A percentile compares a stretch with the other conserved stretches of the same genome.
These are phyloP conservation scores for Penicillium fimorum DNA, from an alignment of 495 filamentous ascomycete species.

Conservation along the genomic window DNA sequence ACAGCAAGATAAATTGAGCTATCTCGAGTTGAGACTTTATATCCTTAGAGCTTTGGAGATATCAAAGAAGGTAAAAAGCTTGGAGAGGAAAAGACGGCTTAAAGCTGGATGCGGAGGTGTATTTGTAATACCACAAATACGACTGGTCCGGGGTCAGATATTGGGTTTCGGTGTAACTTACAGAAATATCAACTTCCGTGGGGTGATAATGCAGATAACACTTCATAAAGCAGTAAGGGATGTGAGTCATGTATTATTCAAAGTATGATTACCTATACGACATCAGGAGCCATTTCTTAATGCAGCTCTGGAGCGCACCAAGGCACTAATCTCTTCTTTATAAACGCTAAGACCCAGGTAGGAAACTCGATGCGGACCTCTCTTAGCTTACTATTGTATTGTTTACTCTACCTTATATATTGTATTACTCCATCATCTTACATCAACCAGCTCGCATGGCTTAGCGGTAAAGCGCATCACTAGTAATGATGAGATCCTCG, in stretches of 20 bases:
- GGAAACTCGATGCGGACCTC: not conserved
- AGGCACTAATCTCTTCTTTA: not conserved
- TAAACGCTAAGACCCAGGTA: not conserved
- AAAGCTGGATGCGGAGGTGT: slow-evolving; percentile 4
- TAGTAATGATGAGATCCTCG: slow-evolving; percentile 5
- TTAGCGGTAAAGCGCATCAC: slow-evolving; percentile 4
- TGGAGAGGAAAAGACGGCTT: slow-evolving; percentile 5
- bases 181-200: not conserved
- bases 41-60: not conserved
- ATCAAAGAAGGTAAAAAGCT: slow-evolving; percentile 6
- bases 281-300: too few species aligned
- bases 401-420: too few species aligned
- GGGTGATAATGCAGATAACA: not conserved
- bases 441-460: not conserved
- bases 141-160: not conserved
- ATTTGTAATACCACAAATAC: not conserved
- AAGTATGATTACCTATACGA: too few species aligned
- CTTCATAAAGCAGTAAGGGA: not conserved
- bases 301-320: too few species aligned
- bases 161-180: not conserved
- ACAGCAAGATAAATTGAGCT: not conserved
- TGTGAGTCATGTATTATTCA: not conserved
- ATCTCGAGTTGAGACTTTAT: not conserved
- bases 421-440: too few species aligned
- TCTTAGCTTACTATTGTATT: too few species aligned